A percentile compares a stretch with the other conserved stretches of the same genome.
Evolutionary conservation across 2,329 filamentous ascomycete genomes (phyloP).

Genomic region (Clonostachys rhizophaga): DNA sequence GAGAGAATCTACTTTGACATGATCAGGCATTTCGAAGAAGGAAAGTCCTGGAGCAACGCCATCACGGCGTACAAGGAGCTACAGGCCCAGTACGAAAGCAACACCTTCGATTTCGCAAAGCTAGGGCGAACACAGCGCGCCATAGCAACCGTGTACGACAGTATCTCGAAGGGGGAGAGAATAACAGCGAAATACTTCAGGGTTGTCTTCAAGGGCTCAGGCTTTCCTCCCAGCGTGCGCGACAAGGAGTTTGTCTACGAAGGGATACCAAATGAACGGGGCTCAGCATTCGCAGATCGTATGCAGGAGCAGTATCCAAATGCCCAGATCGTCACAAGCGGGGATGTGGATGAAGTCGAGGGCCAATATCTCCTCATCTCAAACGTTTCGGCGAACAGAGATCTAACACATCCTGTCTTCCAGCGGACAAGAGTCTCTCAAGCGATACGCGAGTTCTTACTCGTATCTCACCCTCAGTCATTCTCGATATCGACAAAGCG

Average conservation of each 20-base stretch:
- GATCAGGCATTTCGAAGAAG: conserved; percentile 91
- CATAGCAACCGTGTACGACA: conserved; percentile 90
- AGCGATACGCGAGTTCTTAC: conserved; percentile 78
- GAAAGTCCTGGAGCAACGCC: conserved; percentile 89
- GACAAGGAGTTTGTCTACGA: conserved; percentile 95
- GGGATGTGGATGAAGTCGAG: conserved; percentile 73
- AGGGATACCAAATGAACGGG: conserved; percentile 70
- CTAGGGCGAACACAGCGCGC: conserved; percentile 83
- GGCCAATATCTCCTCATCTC: conserved; percentile 87
- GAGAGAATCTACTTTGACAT: conserved; percentile 91
- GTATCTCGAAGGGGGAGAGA: conserved; percentile 75
- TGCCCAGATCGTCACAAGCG: conserved; percentile 72
- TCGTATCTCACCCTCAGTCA: conserved; percentile 69
- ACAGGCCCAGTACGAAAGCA: conserved; percentile 84
- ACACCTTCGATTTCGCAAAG: conserved; percentile 87
- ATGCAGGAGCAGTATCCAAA: conserved; percentile 88
- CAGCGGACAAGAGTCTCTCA: conserved; percentile 82
- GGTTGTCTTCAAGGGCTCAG: conserved; percentile 83
- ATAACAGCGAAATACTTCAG: conserved; percentile 84
- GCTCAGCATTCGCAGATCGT: conserved; percentile 79
- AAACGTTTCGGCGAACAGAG: conserved; percentile 75
- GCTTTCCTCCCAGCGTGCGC: conserved; percentile 74
- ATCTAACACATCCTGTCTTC: conserved; percentile 78
- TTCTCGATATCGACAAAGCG: conserved; percentile 76
- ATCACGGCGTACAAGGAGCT: conserved; percentile 87